Base-by-base conservation (phyloP, 768 basidiomycete genomes). In the Boletus rubroflammeus region DNA sequence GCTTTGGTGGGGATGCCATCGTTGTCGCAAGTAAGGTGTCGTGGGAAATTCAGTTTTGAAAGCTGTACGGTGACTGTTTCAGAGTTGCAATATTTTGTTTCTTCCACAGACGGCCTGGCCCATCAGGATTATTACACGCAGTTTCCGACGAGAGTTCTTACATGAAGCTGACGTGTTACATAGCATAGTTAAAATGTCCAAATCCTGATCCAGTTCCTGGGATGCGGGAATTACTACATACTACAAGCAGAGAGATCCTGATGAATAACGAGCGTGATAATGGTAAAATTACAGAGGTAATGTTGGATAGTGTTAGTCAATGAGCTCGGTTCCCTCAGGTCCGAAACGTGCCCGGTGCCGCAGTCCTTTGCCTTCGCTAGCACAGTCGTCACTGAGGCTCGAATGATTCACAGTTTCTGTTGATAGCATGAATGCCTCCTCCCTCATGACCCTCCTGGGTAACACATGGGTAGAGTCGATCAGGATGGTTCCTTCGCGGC, bases 1-100 rank as follows among this genome's bases (percentile, higher is more conserved):
- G 92, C 69, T 93, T 93, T 67, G 90, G 91, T 45, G 91, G 91
- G 21, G 90, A 90, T 35, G 80, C 83, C 90, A 92, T 91, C 39
- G 68, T 61, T 8, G 71, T 62, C 21, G 21, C 17, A 34, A 47
- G n/a, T 5, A 41, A 42, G 51, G 25, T 25, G 36, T 23, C 56
- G 66, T 66, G 66, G 34, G 59, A 67, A 65, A 51, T 36, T 50
- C 7, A n/a, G n/a, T n/a, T n/a, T n/a, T n/a, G n/a, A n/a, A n/a
- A n/a, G n/a, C n/a, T n/a, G n/a, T n/a, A n/a, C n/a, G n/a, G n/a
- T n/a, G n/a, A n/a, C n/a, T n/a, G n/a, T n/a, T n/a, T n/a, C n/a
- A n/a, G n/a, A n/a, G n/a, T n/a, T n/a, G n/a, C n/a, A n/a, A n/a
- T n/a, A n/a, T n/a, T n/a, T n/a, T n/a, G n/a, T n/a, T n/a, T n/a